These are phyloP conservation scores for Ensete glaucum DNA, from an alignment of 176 grass and related monocot species.

Conservation along the genomic window DNA sequence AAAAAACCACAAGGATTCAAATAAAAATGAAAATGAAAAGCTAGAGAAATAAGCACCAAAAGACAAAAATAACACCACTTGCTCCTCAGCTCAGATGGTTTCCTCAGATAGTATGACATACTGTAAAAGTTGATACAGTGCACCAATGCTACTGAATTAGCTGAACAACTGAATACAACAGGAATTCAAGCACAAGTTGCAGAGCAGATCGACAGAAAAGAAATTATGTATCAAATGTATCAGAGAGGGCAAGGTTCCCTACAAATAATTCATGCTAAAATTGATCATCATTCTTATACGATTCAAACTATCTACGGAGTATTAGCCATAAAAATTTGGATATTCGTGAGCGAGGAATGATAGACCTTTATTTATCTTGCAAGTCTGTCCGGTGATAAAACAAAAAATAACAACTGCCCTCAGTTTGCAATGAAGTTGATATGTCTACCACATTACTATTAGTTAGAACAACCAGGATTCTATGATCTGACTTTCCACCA, in stretches of 20 bases:
- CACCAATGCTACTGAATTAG: constrained; percentile 1
- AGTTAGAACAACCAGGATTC: too few species aligned
- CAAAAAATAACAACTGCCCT: background rate
- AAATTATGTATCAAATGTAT: background rate
- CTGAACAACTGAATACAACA: constrained; percentile 2
- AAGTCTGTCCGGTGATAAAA: background rate
- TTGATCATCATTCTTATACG: constrained; percentile 6
- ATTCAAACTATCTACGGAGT: constrained; percentile 9
- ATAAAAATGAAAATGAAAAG: background rate
- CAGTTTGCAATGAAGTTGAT: too few species aligned
- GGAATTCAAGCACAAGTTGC: constrained; percentile 7
- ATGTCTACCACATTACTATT: too few species aligned
- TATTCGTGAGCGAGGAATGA: background rate
- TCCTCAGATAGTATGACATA: too few species aligned
- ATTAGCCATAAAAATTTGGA: constrained; percentile 7
- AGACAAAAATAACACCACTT: too few species aligned
- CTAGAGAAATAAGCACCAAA: too few species aligned
- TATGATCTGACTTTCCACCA: too few species aligned
- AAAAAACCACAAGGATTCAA: background rate
- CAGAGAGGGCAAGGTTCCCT: background rate
- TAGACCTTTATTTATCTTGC: background rate
- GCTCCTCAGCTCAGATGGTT: too few species aligned
- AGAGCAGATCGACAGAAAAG: background rate
- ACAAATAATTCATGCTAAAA: constrained; percentile 11
- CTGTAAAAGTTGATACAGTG: too few species aligned